phyloP scores from a whole-genome alignment of 495 filamentous ascomycete species.

The Penicillium simplicissimum region DNA sequence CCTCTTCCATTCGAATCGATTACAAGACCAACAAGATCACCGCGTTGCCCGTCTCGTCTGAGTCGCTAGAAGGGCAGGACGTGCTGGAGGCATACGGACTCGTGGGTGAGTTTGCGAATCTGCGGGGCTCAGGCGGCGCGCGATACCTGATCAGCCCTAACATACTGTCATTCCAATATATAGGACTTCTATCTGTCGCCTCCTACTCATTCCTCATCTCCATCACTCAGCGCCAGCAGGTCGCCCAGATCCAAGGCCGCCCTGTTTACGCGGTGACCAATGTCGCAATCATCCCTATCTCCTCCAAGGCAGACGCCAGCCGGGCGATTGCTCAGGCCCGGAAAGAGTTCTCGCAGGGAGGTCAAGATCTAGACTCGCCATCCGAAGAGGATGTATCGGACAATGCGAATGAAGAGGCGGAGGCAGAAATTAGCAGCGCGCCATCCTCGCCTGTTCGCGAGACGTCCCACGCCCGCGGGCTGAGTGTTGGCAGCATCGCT shows the following conservation, averaged over 20 bases:
- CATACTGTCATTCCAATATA: neutral
- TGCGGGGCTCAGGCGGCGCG: neutral
- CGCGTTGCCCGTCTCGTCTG: conserved; percentile 39
- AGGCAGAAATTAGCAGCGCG: conserved; percentile 36
- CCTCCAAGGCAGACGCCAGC: conserved; percentile 70
- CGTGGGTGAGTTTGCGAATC: conserved; percentile 61
- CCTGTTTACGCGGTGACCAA: conserved; percentile 84
- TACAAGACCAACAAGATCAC: conserved; percentile 69
- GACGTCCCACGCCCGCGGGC: conserved; percentile 22
- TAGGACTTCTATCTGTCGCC: conserved; percentile 73
- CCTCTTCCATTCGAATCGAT: conserved; percentile 62
- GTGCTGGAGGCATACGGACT: conserved; percentile 79
- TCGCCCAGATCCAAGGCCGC: conserved; percentile 78
- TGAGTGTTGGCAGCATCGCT: conserved; percentile 60
- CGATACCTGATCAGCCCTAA: neutral
- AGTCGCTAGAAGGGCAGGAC: conserved; percentile 38
- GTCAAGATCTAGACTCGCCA: conserved; percentile 30
- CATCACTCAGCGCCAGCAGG: conserved; percentile 80
- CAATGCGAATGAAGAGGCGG: conserved; percentile 36
- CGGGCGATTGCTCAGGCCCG: conserved; percentile 67
- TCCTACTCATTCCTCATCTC: conserved; percentile 78
- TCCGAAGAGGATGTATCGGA: conserved; percentile 42
- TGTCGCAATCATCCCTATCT: conserved; percentile 82
- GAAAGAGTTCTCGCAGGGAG: conserved; percentile 38
- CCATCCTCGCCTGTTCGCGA: conserved; percentile 33